phyloP scores from a whole-genome alignment of 2,329 filamentous ascomycete genomes.

The Microcyclospora tardicrescens region DNA sequence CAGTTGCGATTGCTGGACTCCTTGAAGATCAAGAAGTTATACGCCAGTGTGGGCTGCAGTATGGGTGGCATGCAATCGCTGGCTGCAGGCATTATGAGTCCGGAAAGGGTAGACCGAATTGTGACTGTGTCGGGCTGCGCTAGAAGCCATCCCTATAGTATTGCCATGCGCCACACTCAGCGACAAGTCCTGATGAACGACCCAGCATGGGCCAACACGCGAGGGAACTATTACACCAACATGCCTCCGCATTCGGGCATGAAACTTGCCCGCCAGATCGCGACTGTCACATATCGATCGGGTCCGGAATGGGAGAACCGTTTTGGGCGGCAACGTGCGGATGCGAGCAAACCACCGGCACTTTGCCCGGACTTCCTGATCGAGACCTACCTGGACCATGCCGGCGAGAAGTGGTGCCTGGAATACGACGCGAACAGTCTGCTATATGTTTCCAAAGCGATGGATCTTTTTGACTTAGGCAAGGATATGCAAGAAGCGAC shows the following conservation, averaged over 20 bases:
- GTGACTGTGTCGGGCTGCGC: conserved; percentile 90
- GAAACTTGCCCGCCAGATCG: conserved; percentile 95
- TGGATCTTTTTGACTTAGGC: conserved; percentile 95
- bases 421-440: conserved; percentile 94
- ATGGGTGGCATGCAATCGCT: conserved; percentile 99
- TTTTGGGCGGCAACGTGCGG: conserved; percentile 77
- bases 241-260: conserved; percentile 91
- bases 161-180: conserved; percentile 96
- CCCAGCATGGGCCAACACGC: conserved; percentile 66
- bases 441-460: conserved; percentile 93
- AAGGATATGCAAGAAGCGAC: conserved; percentile 53
- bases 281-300: conserved; percentile 91
- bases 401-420: conserved; percentile 94
- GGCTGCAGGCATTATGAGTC: conserved; percentile 72
- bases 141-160: conserved; percentile 89
- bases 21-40: conserved; percentile 63
- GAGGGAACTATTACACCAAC: conserved; percentile 73
- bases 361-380: conserved; percentile 96
- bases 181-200: conserved; percentile 99
- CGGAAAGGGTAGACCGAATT: conserved; percentile 66
- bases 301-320: conserved; percentile 96
- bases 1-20: conserved; percentile 80
- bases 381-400: conserved; percentile 95
- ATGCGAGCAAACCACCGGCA: conserved; percentile 73
- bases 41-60: conserved; percentile 86